A percentile compares a stretch with the other conserved stretches of the same genome.
phyloP scores from a whole-genome alignment of 805 yeast species.

The Brettanomyces custersianus region DNA sequence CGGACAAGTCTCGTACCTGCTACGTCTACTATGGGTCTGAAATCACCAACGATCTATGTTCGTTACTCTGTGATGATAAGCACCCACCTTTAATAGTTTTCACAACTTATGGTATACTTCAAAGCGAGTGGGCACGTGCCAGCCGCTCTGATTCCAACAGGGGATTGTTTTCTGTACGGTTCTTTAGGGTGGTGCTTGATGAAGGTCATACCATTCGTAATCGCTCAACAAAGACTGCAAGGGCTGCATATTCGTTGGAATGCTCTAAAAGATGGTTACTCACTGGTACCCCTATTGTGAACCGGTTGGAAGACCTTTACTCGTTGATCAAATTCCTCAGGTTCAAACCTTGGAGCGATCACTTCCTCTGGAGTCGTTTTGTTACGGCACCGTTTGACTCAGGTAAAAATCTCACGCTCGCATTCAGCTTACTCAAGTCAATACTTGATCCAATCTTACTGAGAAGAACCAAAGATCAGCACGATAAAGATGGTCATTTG shows the following conservation, averaged over 20 bases:
- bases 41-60: conserved; percentile 39
- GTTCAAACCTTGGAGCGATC: conserved; percentile 85
- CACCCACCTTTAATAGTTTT: conserved; percentile 61
- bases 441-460: conserved; percentile 75
- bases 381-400: conserved; percentile 72
- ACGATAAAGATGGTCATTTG: conserved; percentile 59
- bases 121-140: conserved; percentile 58
- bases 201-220: conserved; percentile 90
- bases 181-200: conserved; percentile 64
- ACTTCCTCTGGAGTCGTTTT: conserved; percentile 80
- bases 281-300: conserved; percentile 91
- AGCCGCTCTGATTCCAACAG: conserved; percentile 24
- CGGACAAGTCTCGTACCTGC: conserved; percentile 30
- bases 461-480: conserved; percentile 82
- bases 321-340: conserved; percentile 66
- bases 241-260: conserved; percentile 58
- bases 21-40: conserved; percentile 72
- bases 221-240: conserved; percentile 67
- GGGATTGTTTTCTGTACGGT: conserved; percentile 66
- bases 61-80: conserved; percentile 29
- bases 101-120: conserved; percentile 84
- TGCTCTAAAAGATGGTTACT: conserved; percentile 72
- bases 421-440: conserved; percentile 77
- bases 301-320: conserved; percentile 77
- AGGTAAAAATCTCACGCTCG: conserved; percentile 55